Percentiles rank a stretch among this genome's conserved stretches.
These are phyloP conservation scores for Apiospora hydei DNA, from an alignment of 2,329 filamentous ascomycete genomes.

Conservation along the genomic window DNA sequence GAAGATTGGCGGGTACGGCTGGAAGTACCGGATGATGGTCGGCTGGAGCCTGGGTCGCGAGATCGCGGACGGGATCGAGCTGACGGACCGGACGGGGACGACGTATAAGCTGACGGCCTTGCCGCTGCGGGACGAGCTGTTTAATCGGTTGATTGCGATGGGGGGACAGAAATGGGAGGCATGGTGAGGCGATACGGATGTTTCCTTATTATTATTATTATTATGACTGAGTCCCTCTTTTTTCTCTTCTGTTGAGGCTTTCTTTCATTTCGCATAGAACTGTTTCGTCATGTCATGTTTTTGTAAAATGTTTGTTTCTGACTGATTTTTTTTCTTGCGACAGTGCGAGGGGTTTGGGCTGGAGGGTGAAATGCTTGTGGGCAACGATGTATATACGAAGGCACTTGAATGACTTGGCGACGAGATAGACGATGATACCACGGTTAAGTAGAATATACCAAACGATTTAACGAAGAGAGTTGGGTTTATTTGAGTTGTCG, in stretches of 20 bases:
- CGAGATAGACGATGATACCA: background rate
- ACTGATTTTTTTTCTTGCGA: background rate
- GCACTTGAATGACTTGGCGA: background rate
- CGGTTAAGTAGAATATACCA: background rate
- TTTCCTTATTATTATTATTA: background rate
- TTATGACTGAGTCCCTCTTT: background rate
- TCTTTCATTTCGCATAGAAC: background rate
- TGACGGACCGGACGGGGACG: conserved; percentile 64
- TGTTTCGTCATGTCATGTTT: background rate
- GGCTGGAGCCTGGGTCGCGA: conserved; percentile 79
- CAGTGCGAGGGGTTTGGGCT: conserved; percentile 9
- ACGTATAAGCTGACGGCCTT: conserved; percentile 74
- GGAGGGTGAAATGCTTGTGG: background rate
- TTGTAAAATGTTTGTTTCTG: background rate
- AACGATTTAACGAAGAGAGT: background rate
- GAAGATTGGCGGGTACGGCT: conserved; percentile 82
- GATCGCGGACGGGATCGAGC: conserved; percentile 77
- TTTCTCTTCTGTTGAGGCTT: background rate
- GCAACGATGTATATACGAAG: background rate
- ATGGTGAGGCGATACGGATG: conserved; percentile 55
- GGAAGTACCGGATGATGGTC: conserved; percentile 84
- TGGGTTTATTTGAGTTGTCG: too few species aligned
- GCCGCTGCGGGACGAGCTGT: conserved; percentile 76
- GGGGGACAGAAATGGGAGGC: conserved; percentile 85
- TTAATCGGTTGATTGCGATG: conserved; percentile 80